phyloP scores from a whole-genome alignment of 2,329 filamentous ascomycete genomes.

The Cercospora sp. region DNA sequence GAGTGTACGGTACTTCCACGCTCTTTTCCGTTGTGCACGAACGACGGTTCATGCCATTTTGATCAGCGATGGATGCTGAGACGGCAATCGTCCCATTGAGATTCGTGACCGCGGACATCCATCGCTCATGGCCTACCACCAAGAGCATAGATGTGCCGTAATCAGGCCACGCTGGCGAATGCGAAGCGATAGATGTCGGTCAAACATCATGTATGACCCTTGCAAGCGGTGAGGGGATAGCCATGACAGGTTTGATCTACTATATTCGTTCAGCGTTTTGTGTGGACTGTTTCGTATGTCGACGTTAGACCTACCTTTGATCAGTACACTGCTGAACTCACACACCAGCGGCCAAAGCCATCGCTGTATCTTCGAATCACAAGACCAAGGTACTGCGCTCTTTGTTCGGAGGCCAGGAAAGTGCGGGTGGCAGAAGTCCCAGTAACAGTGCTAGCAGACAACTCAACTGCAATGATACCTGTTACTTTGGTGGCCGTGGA shows the following conservation, averaged over 20 bases:
- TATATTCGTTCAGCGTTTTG: neutral
- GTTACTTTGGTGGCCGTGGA: neutral
- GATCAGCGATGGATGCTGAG: neutral
- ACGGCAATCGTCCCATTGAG: no score
- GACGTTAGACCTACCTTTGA: neutral
- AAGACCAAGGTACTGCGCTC: neutral
- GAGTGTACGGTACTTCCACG: neutral
- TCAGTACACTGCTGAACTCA: no score
- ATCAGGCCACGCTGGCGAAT: no score
- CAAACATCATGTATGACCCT: no score
- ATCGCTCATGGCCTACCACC: no score
- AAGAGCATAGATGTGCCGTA: no score
- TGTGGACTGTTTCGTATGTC: neutral
- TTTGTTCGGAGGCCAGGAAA: neutral
- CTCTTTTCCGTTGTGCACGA: neutral
- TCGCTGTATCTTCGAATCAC: neutral
- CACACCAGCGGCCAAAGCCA: no score
- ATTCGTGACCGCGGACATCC: no score
- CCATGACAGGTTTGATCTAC: no score
- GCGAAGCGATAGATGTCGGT: no score
- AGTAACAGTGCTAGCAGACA: neutral
- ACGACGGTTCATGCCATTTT: neutral
- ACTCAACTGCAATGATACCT: neutral
- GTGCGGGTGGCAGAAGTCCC: neutral
- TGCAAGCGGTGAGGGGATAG: no score